A percentile compares a stretch with the other conserved stretches of the same genome.
Conservation (phyloP, 1,139 yeast genomes). For the Geotrichum carabidarum region DNA sequence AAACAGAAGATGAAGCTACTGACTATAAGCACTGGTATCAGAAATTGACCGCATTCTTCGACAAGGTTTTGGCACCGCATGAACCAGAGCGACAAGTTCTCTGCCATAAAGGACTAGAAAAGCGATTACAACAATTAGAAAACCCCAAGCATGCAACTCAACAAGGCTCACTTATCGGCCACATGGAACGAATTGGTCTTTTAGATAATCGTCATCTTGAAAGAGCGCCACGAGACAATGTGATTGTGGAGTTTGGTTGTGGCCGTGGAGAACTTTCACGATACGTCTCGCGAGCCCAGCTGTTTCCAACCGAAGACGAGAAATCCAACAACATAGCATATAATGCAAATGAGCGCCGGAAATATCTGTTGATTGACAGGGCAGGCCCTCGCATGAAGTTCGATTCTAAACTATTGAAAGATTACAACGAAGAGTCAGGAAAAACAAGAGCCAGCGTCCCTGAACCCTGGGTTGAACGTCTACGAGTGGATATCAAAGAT, state of each 20-base stretch:
- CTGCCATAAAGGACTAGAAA: conserved; percentile 34
- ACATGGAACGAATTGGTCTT: conserved; percentile 46
- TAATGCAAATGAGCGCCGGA: conserved; percentile 22
- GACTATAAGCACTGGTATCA: conserved; percentile 37
- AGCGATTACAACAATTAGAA: conserved; percentile 44
- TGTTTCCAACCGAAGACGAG: conserved; percentile 18
- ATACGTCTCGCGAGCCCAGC: conserved; percentile 52
- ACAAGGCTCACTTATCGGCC: conserved; percentile 76
- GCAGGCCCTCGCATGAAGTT: conserved; percentile 74
- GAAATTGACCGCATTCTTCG: conserved; percentile 32
- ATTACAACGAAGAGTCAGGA: conserved; percentile 36
- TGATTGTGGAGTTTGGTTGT: conserved; percentile 78
- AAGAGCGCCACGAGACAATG: conserved; percentile 25
- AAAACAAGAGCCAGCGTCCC: conserved; percentile 15
- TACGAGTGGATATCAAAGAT: conserved; percentile 76
- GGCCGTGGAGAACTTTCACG: conserved; percentile 83
- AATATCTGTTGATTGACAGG: conserved; percentile 67
- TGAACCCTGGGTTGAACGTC: conserved; percentile 45
- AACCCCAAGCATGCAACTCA: conserved; percentile 75
- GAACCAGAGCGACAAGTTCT: conserved; percentile 22
- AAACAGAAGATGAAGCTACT: conserved; percentile 3
- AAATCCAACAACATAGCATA: conserved; percentile 1
- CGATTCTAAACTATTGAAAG: conserved; percentile 62
- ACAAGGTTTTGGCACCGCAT: conserved; percentile 16
- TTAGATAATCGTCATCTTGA: conserved; percentile 31